Base-by-base conservation (phyloP, 2,329 filamentous ascomycete genomes). In the Botrytis elliptica region DNA sequence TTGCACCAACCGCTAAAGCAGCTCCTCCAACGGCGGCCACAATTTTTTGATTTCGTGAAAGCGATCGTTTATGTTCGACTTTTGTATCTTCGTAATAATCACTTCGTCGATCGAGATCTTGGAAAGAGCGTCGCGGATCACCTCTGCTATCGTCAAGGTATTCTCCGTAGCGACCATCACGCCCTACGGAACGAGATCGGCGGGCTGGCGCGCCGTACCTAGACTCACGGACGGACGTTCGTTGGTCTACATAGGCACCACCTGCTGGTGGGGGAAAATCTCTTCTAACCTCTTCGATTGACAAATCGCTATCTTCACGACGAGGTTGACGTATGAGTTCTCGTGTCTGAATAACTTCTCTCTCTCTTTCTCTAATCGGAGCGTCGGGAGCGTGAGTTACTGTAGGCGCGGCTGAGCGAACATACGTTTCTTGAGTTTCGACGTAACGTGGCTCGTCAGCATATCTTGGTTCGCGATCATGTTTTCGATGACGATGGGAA, bases 231-330 rank as follows among this genome's bases (percentile, higher is more conserved):
- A 75, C 76, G 73, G 78, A 74, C 59, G 76, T 74, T 46, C 78
- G 75, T 71, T 77, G 77, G 63, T 75, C 75, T 72, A 68, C 71
- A 52, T 79, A 79, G 67, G 73, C 76, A 55, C 72, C 77, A 42
- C 75, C 74, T 16, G 74, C 75, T 22, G 79, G 90, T 10, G 93
- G 93, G 46, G 93, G 93, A 79, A 97, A 97, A 78, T 97, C 93
- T 77, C 94, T 90, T 76, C 90, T 89, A 75, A 97, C 90, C 83
- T 97, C 93, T 83, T 97, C 95, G 80, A 97, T 83, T 3, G 91
- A 91, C 40, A 91, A 84, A 64, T 91, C 90, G 82, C 91, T 94
- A 79, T 94, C 91, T 81, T 95, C 91, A 76, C 92, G 90, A 68
- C 85, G 81, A 73, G 80, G 80, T 40, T 88, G 85, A 52, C 88